phyloP scores from a whole-genome alignment of 345 rosid species.

The Hevea brasiliensis region DNA sequence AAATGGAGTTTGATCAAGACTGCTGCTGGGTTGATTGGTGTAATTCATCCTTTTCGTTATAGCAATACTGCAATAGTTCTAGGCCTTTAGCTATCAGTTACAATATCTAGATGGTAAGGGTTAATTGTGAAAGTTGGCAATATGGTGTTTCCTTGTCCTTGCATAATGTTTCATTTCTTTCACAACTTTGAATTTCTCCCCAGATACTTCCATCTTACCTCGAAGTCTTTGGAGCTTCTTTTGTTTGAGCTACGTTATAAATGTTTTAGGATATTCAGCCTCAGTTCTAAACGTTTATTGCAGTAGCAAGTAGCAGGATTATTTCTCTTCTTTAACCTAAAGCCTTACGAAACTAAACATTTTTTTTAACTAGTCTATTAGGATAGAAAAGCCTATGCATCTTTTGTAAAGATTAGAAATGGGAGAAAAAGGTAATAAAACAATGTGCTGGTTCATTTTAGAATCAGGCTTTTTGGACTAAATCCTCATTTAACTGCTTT shows the following conservation, averaged over 20 bases:
- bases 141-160: not conserved
- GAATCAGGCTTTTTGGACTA: not conserved
- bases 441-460: not conserved
- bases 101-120: not conserved
- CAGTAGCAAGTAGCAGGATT: not conserved
- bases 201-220: not conserved
- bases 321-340: not conserved
- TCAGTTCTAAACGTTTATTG: not conserved
- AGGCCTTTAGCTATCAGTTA: not conserved
- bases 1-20: not conserved
- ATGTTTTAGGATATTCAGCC: not conserved
- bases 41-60: not conserved
- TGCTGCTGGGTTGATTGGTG: not conserved
- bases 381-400: not conserved
- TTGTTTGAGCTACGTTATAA: not conserved
- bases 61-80: too few relatives aligned
- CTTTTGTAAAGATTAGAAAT: not conserved
- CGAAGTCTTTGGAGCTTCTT: not conserved
- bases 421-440: not conserved
- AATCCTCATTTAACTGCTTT: not conserved
- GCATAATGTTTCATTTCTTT: not conserved
- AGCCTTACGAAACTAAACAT: not conserved
- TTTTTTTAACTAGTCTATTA: not conserved
- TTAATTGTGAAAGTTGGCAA: not conserved
- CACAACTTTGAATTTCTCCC: not conserved